Evolutionary conservation across 1,284 basidiomycete species (phyloP), one percentile per base, ranked within the genome.

Genomic region (Anthracocystis setariae): DNA sequence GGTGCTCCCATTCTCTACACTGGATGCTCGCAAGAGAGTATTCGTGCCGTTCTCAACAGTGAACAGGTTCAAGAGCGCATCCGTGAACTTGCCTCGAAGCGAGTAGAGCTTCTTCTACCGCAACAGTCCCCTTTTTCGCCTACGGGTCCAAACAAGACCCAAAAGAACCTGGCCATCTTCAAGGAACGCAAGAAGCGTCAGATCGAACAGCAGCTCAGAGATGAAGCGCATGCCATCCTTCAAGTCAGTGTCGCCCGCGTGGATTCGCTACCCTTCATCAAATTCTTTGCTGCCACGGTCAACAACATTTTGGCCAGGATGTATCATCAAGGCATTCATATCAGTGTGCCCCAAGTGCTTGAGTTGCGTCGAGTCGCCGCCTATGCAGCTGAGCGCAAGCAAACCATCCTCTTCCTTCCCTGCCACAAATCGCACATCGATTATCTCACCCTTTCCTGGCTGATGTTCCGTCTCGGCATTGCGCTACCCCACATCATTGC

Each of bases 351-450:
- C 0, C 78, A 81, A 45, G 77, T 81, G 12, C 59, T 81, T 33
- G 79, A 79, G 42, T 62, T 81, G 17, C 71, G 80, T 15, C 50
- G 74, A 15, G 77, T 82, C 0, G 83, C 83, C 0, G 53, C 76
- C 12, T 58, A 74, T 17, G 84, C 83, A 0, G 79, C 78, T 2
- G 61, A 78, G 35, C 73, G 75, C 32, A 79, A 80, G 54, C 80
- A 84, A 51, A 79, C 78, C 40, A 74, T 84, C 43, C 69, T 84
- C 51, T 83, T 84, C 27, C 63, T 84, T 5, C 83, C 83, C 0
- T 84, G 82, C 59, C 83, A 84, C 70, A 84, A 84, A 52, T 78
- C 75, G 3, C 83, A 84, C 55, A 84, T 84, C 46, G 82, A 81
- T 60, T 79, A 80, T 38, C 71, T 77, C 21, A 70, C 69, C 35